Conservation (phyloP, 352 stramenopile genomes). For the Blastocystis sp. region DNA sequence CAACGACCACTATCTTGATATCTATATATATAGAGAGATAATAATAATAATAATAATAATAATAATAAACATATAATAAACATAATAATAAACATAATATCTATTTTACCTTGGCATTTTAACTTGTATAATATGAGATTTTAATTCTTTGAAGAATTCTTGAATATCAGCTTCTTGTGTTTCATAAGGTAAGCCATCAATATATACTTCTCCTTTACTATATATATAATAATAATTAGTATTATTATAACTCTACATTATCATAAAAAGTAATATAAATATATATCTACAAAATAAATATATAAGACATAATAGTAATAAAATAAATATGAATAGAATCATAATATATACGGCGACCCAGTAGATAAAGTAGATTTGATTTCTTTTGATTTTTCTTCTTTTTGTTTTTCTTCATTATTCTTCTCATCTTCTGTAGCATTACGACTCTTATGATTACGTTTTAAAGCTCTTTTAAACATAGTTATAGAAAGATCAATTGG, state of each 20-base stretch:
- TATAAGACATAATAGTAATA: too few relatives aligned
- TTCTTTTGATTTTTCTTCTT: background rate
- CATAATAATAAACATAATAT: too few relatives aligned
- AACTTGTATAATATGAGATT: constrained; percentile 68
- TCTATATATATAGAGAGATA: background rate
- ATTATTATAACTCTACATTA: too few relatives aligned
- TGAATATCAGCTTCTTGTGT: constrained; percentile 65
- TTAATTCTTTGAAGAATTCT: constrained; percentile 61
- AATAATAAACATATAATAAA: too few relatives aligned
- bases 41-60: too few relatives aligned
- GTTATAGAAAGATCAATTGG: constrained; percentile 19
- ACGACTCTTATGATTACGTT: constrained; percentile 7
- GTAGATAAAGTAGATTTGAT: background rate
- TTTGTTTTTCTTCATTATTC: constrained; percentile 11
- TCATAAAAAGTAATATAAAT: too few relatives aligned
- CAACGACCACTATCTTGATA: constrained; percentile 67
- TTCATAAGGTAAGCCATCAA: constrained; percentile 79
- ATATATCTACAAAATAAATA: too few relatives aligned
- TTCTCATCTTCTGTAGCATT: constrained; percentile 1
- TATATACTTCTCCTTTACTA: constrained; percentile 66
- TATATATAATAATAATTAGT: too few relatives aligned
- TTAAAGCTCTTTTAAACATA: background rate
- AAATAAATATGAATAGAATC: too few relatives aligned
- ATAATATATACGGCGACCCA: too few relatives aligned
- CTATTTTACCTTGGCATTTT: constrained; percentile 64